Evolutionary conservation across 345 rosid species (phyloP), one percentile per base, ranked within the genome.

Genomic region (Populus davidiana): DNA sequence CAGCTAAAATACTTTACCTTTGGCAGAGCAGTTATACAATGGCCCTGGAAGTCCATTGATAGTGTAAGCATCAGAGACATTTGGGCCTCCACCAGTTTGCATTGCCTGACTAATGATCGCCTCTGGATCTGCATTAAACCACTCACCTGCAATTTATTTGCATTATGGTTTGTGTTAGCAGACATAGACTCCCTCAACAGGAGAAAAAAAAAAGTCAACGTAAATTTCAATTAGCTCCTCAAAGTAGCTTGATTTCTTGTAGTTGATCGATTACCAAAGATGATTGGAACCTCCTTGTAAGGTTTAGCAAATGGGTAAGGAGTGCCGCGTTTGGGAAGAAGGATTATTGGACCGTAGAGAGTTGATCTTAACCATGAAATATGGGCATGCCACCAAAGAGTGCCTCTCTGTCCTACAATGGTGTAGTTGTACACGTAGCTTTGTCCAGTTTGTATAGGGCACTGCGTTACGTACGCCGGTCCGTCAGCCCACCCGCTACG

Each of bases 361-460:
- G 79, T 52, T 39, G 79, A 54, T 29, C 79, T 69, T 23, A 76
- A 54, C 79, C 79, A 76, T 67, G 78, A 74, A 17, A 65, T 65
- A 31, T 74, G 77, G 1, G 77, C 77, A 74, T 74, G 77, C 77
- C 78, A 75, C 72, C 72, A 75, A n/a, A 75, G 78, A 23, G 78
- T 75, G 62, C 78, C 78, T 36, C 78, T 75, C 52, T 76, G 79
- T 20, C 79, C 79, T 41, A 56, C 67, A 18, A 69, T 56, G 44
- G 79, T 69, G 66, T 67, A 76, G 59, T 76, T 76, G 14, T 76
- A 76, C n/a, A 76, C 79, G 27, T 67, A 76, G 54, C 79, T 76
- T 69, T 39, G 79, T 56, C 79, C 73, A 17, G 36, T 76, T 69
- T 68, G 79, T 68, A 76, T 68, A 5, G 78, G 78, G 49, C 78